Conservation (phyloP, 768 basidiomycete species). For the Mycena rosella region DNA sequence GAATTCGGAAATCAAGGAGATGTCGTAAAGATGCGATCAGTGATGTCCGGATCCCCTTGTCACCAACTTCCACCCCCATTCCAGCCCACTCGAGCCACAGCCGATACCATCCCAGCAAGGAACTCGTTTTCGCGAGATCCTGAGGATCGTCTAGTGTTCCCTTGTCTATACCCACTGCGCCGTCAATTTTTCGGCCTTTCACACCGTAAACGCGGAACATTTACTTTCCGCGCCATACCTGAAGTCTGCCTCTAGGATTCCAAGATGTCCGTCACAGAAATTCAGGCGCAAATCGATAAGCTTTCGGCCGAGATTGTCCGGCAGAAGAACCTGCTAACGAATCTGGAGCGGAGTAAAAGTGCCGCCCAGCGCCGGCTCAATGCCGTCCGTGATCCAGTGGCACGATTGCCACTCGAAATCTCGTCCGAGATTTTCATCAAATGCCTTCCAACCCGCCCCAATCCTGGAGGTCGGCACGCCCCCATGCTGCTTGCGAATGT, state of each 20-base stretch:
- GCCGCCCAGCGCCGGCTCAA: slow-evolving; percentile 18
- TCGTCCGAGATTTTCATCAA: slow-evolving; percentile 16
- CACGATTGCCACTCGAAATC: slow-evolving; percentile 13
- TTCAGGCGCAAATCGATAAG: background rate
- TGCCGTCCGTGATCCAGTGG: slow-evolving; percentile 11
- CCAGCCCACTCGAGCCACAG: too few species aligned
- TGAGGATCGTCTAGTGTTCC: too few species aligned
- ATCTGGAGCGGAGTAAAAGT: slow-evolving; percentile 1
- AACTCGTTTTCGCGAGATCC: too few species aligned
- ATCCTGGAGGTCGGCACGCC: background rate
- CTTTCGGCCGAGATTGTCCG: background rate
- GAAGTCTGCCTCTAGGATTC: background rate
- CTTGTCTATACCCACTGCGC: too few species aligned
- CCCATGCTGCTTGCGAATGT: background rate
- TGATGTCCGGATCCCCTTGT: too few species aligned
- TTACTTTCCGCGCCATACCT: background rate
- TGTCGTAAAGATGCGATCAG: too few species aligned
- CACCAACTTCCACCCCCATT: too few species aligned
- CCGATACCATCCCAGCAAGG: too few species aligned
- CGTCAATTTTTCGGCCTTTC: too few species aligned
- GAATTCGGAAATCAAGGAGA: too few species aligned
- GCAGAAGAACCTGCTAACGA: background rate
- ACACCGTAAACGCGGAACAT: too few species aligned
- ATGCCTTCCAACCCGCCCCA: background rate
- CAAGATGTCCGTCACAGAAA: slow-evolving; percentile 1